Conservation (phyloP, 2,329 filamentous ascomycete genomes). For the Arthrobotrys iridis region DNA sequence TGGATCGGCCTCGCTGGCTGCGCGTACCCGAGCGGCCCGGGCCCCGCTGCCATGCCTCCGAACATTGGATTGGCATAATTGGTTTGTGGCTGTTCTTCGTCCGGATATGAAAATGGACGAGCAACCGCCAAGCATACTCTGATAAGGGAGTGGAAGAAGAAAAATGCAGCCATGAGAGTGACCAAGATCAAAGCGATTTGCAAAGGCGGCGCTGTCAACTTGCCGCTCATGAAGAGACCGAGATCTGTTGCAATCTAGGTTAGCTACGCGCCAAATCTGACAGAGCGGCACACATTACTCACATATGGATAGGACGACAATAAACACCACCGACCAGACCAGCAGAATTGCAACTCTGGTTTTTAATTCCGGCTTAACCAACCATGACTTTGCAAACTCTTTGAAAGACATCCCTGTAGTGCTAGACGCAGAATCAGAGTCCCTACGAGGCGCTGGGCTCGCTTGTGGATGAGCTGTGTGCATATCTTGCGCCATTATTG, state of each 20-base stretch:
- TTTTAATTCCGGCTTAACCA: slow-evolving; percentile 35
- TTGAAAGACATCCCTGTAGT: slow-evolving; percentile 26
- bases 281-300: slow-evolving; percentile 69
- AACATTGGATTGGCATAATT: slow-evolving; percentile 56
- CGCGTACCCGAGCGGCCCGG: slow-evolving; percentile 72
- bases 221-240: slow-evolving; percentile 73
- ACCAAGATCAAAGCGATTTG: slow-evolving; percentile 82
- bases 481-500: not conserved
- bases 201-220: slow-evolving; percentile 70
- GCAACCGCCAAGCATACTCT: slow-evolving; percentile 75
- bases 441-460: not conserved
- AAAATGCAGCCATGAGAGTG: slow-evolving; percentile 76
- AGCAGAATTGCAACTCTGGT: slow-evolving; percentile 48
- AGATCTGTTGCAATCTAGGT: slow-evolving; percentile 69
- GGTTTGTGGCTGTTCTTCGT: slow-evolving; percentile 39
- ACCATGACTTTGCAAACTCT: slow-evolving; percentile 35
- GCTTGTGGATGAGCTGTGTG: not conserved
- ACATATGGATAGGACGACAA: slow-evolving; percentile 48
- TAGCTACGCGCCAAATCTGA: slow-evolving; percentile 57
- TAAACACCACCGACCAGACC: slow-evolving; percentile 51
- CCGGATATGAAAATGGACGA: slow-evolving; percentile 61
- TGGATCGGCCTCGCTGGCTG: slow-evolving; percentile 78
- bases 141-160: slow-evolving; percentile 82
- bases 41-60: slow-evolving; percentile 64
- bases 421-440: not conserved